A percentile compares a stretch with the other conserved stretches of the same genome.
These are phyloP conservation scores for Suaeda aralocaspica DNA, from an alignment of 148 eudicot genomes.

Conservation along the genomic window DNA sequence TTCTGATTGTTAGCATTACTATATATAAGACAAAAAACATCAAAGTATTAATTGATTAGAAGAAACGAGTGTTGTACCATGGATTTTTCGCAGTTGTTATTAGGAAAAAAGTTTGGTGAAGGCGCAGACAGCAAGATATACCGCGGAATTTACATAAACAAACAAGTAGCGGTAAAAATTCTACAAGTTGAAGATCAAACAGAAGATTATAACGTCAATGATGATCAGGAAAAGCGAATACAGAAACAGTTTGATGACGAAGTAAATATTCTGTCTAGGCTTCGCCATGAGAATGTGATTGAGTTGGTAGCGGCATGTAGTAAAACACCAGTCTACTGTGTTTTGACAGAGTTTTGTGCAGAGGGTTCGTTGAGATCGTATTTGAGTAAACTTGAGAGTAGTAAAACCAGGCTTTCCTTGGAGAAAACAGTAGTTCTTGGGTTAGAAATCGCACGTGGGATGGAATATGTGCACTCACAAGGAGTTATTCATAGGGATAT, in stretches of 20 bases:
- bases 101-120: constrained; percentile 58
- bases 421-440: constrained; percentile 40
- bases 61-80: too few relatives aligned
- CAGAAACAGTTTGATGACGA: constrained; percentile 61
- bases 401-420: constrained; percentile 34
- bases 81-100: constrained; percentile 58
- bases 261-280: constrained; percentile 52
- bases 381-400: constrained; percentile 49
- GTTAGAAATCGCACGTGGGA: constrained; percentile 67
- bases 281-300: constrained; percentile 60
- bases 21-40: too few relatives aligned
- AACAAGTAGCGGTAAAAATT: constrained; percentile 68
- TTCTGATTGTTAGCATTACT: too few relatives aligned
- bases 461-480: constrained; percentile 76
- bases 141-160: constrained; percentile 60
- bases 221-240: constrained; percentile 54
- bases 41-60: too few relatives aligned
- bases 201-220: constrained; percentile 39
- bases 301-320: constrained; percentile 59
- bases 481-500: constrained; percentile 73
- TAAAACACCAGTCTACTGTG: constrained; percentile 46
- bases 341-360: constrained; percentile 61
- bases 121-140: constrained; percentile 71
- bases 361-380: constrained; percentile 64
- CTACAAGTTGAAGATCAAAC: constrained; percentile 57